Base-by-base conservation (phyloP, 2,329 filamentous ascomycete genomes). In the Fusarium hostae region DNA sequence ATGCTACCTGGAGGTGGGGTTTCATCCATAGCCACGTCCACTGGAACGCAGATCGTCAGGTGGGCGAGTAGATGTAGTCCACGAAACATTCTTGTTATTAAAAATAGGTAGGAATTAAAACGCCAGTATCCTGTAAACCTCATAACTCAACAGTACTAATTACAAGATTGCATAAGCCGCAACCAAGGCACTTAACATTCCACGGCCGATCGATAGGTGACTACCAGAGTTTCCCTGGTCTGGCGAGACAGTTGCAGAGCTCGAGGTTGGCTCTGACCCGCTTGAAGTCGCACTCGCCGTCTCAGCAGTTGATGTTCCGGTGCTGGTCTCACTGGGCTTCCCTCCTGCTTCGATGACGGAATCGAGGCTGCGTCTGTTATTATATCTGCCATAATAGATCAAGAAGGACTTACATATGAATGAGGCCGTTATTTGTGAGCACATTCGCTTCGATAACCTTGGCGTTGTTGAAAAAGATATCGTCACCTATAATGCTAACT, bases 381-480 rank as follows among this genome's bases (percentile, higher is more conserved):
- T 15, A 35, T 15, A 20, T n/a, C 10, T 4, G 20, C 12, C 15
- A 10, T 5, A 4, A 13, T 12, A 13, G 5, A 24, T 6, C 13
- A 22, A 26, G 1, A 16, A 13, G 16, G 11, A 63, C 70, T 58
- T 15, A 73, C 73, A 75, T 67, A 26, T 75, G 73, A 20, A 75
- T 59, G 11, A 75, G 58, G 5, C 73, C 73, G 34, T 75, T 75
- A 39, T 75, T 75, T 4, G 73, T 75, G 0, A 75, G 26, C 1
- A 75, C 73, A 37, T 75, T 75, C 2, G 70, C 41, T 34, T 75
- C 62, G 6, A 75, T 73, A 1, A 75, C 55, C 56, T 73, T 75
- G 56, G 73, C 73, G 7, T 75, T 75, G 52, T 75, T 75, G 58
- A 75, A 75, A 40, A 61, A 75, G 16, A 75, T 71, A 11, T 73